Base-by-base conservation (phyloP, 2,329 filamentous ascomycete genomes). In the Fusarium hostae region DNA sequence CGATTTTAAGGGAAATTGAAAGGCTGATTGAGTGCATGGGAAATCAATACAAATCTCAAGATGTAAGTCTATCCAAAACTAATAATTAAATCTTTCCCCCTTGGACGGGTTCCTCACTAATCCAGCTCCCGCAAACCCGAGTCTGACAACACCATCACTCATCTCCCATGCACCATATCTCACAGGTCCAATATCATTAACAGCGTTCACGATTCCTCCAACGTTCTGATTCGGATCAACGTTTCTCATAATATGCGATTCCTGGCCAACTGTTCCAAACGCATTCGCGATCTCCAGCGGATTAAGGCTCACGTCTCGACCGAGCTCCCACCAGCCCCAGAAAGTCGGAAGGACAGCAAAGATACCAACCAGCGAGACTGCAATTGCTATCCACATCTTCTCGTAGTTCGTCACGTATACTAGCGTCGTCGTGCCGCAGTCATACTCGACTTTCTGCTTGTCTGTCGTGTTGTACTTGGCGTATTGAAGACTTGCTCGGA, bases 291-390 rank as follows among this genome's bases (percentile, higher is more conserved):
- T 69, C 50, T 75, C 73, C 1, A 75, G 47, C 0, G 73, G 73
- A 13, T 71, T 75, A 1, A 75, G 39, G 30, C 73, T 75, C 3
- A 75, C 73, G n/a, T 68, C 68, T 47, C 73, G 54, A 1, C 73
- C 73, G 4, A 75, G 51, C 26, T 75, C 73, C 73, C 73, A 75
- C 73, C 73, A 75, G 3, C 73, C 73, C 73, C 71, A 75, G 34
- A 75, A 75, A 1, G 64, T 68, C 1, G 73, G 73, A 0, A 75
- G 44, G 1, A 75, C 73, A 0, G 65, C 28, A 4, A 75, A 65
- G 13, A 75, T 68, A 0, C 73, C 73, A 1, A 75, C 37, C 1
- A 75, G 58, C 0, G 73, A 75, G 3, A 71, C 73, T 3, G 41
- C 52, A 5, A 75, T 39, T 0, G 71, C 71, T 50, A 75, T 68